These are phyloP conservation scores for Rhodamnia argentea DNA, from an alignment of 345 rosid genomes.

Conservation along the genomic window DNA sequence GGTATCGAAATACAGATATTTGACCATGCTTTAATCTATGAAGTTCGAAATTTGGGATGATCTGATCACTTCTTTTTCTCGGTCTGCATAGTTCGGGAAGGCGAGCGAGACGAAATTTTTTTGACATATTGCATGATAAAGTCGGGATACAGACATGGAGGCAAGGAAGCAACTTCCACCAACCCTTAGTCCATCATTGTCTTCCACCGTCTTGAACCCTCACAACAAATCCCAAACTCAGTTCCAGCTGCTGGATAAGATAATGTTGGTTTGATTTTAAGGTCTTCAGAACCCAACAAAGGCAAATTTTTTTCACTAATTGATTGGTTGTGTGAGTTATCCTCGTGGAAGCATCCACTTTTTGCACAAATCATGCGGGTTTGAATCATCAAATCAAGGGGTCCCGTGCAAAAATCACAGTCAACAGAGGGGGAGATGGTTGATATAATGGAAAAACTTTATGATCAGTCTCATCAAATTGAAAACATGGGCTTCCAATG, in stretches of 20 bases:
- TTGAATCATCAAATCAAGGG: not conserved
- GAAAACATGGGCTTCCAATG: slow-evolving; percentile 4
- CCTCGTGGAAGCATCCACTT: slow-evolving; percentile 1
- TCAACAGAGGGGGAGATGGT: not conserved
- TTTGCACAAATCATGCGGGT: not conserved
- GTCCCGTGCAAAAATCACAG: not conserved
- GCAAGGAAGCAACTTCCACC: not conserved
- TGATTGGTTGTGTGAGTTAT: not conserved
- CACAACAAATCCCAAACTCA: not conserved
- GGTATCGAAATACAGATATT: not conserved
- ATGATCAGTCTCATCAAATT: slow-evolving; percentile 19
- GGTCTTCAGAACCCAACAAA: not conserved
- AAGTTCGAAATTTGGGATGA: not conserved
- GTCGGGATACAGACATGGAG: not conserved
- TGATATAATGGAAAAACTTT: slow-evolving; percentile 13
- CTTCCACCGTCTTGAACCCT: not conserved
- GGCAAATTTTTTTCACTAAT: not conserved
- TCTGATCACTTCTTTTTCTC: not conserved
- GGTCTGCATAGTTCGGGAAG: not conserved
- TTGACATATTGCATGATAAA: not conserved
- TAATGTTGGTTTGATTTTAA: not conserved
- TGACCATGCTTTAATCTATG: not conserved
- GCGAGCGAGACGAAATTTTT: not conserved
- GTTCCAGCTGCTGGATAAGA: not conserved
- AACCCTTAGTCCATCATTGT: not conserved